Base-by-base conservation (phyloP, 371 early-diverging fungal genomes). In the Nosema muscidifuracis region DNA sequence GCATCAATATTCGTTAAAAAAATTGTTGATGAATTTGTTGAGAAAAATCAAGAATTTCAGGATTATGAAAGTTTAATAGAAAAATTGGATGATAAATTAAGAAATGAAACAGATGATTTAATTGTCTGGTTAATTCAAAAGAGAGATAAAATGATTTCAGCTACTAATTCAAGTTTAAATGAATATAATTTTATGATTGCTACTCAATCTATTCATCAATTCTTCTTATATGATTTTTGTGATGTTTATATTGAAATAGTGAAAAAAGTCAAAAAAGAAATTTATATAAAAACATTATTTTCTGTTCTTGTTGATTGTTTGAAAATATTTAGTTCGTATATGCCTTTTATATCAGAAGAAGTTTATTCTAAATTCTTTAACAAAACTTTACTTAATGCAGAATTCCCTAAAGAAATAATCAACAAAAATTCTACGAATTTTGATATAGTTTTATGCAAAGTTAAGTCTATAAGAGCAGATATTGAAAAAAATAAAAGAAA, bases 261-360 rank as follows among this genome's bases (percentile, higher is more conserved):
- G 13, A 85, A 85, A 60, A 62, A 55, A n/a, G 36, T 66, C 22
- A 85, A 84, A 62, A 65, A 66, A 65, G 36, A 65, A 36, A 15
- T 24, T 36, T 61, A 76, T 68, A 24, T 81, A 78, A 15, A 70
- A 78, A 40, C 65, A 58, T 62, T 83, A 81, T 73, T 90, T 89
- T 33, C 85, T 91, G 65, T 96, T 81, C 87, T 95, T 76, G 92
- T 94, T 72, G 86, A 86, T 51, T 93, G 91, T 18, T 84, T 99
- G 74, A 88, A 87, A 81, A 84, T 99, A 71, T 83, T 97, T 77
- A 95, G 95, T 84, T 95, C 97, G 30, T 91, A 95, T 86, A 94
- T 95, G 93, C 99, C 99, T 12, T 99, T 91, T 82, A 88, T 99
- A 47, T 94, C 97, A 22, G 97, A 99, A 85, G 97, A 99, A 84